phyloP scores from a whole-genome alignment of 2,329 filamentous ascomycete species.

The Zymoseptoria crescenta region DNA sequence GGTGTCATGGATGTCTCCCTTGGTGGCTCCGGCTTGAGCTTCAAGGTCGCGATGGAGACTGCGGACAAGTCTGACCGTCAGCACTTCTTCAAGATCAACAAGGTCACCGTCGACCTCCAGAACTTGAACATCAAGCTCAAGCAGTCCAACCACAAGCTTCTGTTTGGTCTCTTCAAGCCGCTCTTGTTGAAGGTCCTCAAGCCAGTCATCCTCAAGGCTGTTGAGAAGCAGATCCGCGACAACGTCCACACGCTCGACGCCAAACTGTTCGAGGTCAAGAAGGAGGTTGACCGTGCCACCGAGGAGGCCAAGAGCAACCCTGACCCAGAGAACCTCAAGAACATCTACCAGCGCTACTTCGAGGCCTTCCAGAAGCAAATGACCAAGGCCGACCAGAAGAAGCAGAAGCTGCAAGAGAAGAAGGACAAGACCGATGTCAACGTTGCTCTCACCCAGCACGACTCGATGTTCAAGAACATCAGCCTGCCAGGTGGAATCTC shows the following conservation, averaged over 20 bases:
- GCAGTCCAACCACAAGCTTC: conserved; percentile 88
- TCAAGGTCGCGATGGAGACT: conserved; percentile 82
- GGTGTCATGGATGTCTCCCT: conserved; percentile 85
- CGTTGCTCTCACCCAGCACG: conserved; percentile 74
- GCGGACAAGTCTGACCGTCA: conserved; percentile 66
- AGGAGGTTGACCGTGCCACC: conserved; percentile 68
- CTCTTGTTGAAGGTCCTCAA: conserved; percentile 75
- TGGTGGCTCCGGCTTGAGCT: conserved; percentile 78
- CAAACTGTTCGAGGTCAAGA: conserved; percentile 67
- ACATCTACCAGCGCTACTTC: conserved; percentile 81
- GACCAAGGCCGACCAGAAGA: conserved; percentile 71
- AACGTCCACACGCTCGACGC: conserved; percentile 68
- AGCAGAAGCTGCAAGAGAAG: conserved; percentile 44
- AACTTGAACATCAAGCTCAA: conserved; percentile 66
- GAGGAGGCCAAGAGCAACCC: conserved; percentile 54
- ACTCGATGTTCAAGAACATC: conserved; percentile 87
- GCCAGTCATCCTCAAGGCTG: conserved; percentile 74
- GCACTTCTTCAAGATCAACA: conserved; percentile 92
- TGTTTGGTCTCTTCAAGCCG: conserved; percentile 82
- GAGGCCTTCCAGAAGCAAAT: conserved; percentile 66
- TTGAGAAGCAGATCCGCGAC: conserved; percentile 84
- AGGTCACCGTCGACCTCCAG: conserved; percentile 40
- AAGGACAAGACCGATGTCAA: conserved; percentile 66
- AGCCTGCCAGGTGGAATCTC: conserved; percentile 81
- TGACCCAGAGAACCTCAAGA: conserved; percentile 65